Base-by-base conservation (phyloP, 2,329 filamentous ascomycete species). In the Cladosporium colombiae region DNA sequence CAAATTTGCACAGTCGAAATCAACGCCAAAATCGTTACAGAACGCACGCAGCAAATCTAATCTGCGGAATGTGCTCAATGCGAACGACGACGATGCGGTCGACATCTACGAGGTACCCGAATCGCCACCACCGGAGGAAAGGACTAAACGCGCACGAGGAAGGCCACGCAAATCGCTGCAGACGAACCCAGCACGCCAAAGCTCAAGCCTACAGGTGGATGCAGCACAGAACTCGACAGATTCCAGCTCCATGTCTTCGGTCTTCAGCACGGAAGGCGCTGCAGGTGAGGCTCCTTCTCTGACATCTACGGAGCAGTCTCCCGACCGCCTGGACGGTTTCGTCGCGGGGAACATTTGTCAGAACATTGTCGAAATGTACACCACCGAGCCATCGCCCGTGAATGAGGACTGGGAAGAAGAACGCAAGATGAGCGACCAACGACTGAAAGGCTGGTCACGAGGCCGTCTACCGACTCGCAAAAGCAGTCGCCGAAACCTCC, bases 281-380 rank as follows among this genome's bases (percentile, higher is more conserved):
- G 49, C 50, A 3, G 64, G 57, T 49, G 57, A 65, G 23, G 63
- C 55, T 18, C 40, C 55, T 23, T 65, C 63, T 16, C 23, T 60
- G 25, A 40, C 63, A 5, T 66, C 64, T 21, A 50, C 52, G 6
- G 40, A 61, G n/a, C 35, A 57, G 21, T 66, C 64, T 7, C 57
- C 57, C 8, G 56, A 66, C 21, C 57, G 52, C 18, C 25, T 75
- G 29, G 72, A 72, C 18, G 71, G 69, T 7, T 74, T 73, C 44
- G 64, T 67, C 6, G 69, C 67, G 8, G 70, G 72, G 27, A 73
- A 71, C 27, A 75, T 75, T 63, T 70, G 72, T 33, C 68, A 70
- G 55, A 69, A 68, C 58, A 74, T 76, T 35, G 74, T 74, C 64
- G 69, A 74, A 18, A 72, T 75, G 73, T 68, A 72, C 27, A 74